Evolutionary conservation across 2,329 filamentous ascomycete species (phyloP).

Genomic region (Exophiala dermatitidis): DNA sequence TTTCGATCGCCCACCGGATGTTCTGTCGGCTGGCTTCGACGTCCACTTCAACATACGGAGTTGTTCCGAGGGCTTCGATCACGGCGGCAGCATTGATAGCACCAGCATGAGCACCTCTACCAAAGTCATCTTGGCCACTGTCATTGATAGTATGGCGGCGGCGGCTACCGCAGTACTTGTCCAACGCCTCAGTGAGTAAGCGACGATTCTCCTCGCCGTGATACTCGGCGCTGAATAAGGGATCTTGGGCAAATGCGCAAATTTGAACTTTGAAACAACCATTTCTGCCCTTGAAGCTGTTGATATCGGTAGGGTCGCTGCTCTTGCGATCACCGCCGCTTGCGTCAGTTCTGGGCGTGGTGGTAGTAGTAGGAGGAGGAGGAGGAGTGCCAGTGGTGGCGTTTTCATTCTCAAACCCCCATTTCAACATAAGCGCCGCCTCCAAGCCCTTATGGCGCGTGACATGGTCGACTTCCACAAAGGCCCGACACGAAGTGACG

Average conservation of each 20-base stretch:
- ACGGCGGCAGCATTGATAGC: slow-evolving; percentile 2
- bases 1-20: slow-evolving; percentile 55
- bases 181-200: slow-evolving; percentile 44
- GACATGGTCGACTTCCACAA: slow-evolving; percentile 62
- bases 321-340: no score
- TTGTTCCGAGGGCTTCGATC: slow-evolving; percentile 58
- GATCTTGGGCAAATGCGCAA: slow-evolving; percentile 64
- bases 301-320: no score
- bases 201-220: slow-evolving; percentile 46
- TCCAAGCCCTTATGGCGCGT: slow-evolving; percentile 53
- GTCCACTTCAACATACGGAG: slow-evolving; percentile 60
- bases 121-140: no score
- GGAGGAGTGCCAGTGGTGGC: no score
- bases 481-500: slow-evolving; percentile 62
- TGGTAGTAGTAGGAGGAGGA: no score
- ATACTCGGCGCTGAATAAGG: slow-evolving; percentile 52
- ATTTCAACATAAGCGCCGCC: slow-evolving; percentile 52
- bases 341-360: no score
- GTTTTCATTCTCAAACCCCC: slow-evolving; percentile 42
- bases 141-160: no score
- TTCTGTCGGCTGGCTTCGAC: slow-evolving; percentile 47
- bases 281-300: no score
- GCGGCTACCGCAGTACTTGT: slow-evolving; percentile 20
- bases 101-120: no score
- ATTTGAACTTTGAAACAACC: slow-evolving; percentile 53